phyloP scores from a whole-genome alignment of 805 yeast species.

The Danielozyma ontarioensis region DNA sequence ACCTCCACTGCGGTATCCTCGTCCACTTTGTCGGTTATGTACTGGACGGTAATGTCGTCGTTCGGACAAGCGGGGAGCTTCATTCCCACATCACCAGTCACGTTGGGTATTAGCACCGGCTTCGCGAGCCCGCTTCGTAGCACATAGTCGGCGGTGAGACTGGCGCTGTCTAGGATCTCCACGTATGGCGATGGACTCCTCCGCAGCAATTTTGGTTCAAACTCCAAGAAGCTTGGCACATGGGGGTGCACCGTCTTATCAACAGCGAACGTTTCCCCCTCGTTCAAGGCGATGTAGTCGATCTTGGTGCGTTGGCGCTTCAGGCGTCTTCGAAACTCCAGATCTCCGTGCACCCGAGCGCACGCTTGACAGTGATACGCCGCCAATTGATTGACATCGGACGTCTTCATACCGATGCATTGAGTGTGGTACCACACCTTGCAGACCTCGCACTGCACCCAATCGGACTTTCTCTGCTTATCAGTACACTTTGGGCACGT shows the following conservation, averaged over 20 bases:
- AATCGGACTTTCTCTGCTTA: slow-evolving; percentile 17
- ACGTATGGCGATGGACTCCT: slow-evolving; percentile 9
- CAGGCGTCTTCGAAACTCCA: slow-evolving; percentile 47
- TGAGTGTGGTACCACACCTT: slow-evolving; percentile 48
- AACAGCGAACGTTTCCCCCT: slow-evolving; percentile 55
- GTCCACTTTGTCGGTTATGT: slow-evolving; percentile 58
- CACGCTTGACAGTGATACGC: slow-evolving; percentile 57
- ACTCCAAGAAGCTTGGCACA: slow-evolving; percentile 26
- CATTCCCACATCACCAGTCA: slow-evolving; percentile 36
- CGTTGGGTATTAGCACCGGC: slow-evolving; percentile 43
- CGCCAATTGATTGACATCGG: slow-evolving; percentile 33
- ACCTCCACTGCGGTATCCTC: slow-evolving; percentile 64
- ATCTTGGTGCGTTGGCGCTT: slow-evolving; percentile 48
- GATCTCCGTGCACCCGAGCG: slow-evolving; percentile 40
- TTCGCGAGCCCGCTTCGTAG: slow-evolving; percentile 23
- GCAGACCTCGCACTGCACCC: slow-evolving; percentile 60
- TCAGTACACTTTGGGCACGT: no score
- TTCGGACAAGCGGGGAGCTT: slow-evolving; percentile 43
- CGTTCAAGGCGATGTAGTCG: slow-evolving; percentile 76
- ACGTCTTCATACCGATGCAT: slow-evolving; percentile 28
- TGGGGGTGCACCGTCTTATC: slow-evolving; percentile 51
- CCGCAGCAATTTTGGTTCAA: slow-evolving; percentile 14
- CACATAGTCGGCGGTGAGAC: slow-evolving; percentile 32
- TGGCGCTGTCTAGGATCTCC: slow-evolving; percentile 4
- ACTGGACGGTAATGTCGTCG: slow-evolving; percentile 44